These are phyloP conservation scores for Parasitella parasitica DNA, from an alignment of 371 early-diverging fungal species.

Conservation along the genomic window DNA sequence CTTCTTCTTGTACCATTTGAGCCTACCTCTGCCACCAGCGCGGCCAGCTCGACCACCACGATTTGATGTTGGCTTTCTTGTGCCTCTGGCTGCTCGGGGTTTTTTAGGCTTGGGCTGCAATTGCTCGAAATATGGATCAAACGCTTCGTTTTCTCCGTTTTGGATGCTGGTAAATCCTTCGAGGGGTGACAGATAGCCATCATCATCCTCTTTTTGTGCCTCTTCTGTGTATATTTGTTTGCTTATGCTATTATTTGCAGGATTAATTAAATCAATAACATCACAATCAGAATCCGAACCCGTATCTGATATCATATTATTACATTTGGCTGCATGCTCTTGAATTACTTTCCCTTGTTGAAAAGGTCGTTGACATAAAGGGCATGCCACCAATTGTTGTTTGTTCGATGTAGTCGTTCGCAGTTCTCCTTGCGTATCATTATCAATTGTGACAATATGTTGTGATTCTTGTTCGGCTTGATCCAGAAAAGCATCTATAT, in stretches of 20 bases:
- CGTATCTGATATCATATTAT: neutral
- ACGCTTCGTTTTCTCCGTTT: neutral
- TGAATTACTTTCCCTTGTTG: neutral
- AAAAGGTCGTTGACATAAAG: neutral
- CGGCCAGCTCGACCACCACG: neutral
- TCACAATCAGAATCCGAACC: constrained; percentile 9
- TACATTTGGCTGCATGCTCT: neutral
- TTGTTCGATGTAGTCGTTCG: neutral
- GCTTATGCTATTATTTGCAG: neutral
- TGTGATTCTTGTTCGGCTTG: neutral
- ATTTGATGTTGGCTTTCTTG: neutral
- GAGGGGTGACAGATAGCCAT: constrained; percentile 23
- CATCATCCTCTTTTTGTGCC: neutral
- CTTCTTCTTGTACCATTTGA: neutral
- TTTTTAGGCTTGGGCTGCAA: neutral
- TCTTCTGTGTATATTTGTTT: neutral
- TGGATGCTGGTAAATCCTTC: constrained; percentile 21
- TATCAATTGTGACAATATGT: neutral
- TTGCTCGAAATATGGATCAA: constrained; percentile 3
- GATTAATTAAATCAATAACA: constrained; percentile 20
- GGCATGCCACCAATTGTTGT: neutral
- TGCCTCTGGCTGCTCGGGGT: neutral
- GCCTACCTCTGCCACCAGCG: neutral
- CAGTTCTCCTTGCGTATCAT: neutral
- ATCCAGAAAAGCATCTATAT: constrained; percentile 2